These are phyloP conservation scores for Rutidosis leptorrhynchoides DNA, from an alignment of 129 eudicot genomes.

Conservation along the genomic window DNA sequence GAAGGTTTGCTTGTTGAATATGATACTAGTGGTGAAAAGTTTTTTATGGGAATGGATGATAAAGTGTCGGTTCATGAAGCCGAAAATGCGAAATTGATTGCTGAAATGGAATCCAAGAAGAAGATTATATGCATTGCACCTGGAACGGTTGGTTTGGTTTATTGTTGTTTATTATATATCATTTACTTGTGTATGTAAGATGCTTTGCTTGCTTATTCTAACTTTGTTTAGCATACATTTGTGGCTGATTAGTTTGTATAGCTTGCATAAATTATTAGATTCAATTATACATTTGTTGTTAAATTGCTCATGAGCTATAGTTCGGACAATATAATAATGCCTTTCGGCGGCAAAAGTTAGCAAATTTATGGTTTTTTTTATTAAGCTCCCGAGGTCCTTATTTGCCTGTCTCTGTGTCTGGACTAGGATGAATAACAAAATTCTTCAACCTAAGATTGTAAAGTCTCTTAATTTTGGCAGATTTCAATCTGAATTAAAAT, in stretches of 20 bases:
- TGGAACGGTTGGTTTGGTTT: slow-evolving; percentile 36
- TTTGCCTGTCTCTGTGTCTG: not conserved
- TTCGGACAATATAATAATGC: not conserved
- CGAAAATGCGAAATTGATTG: slow-evolving; percentile 62
- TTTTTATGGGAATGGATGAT: slow-evolving; percentile 66
- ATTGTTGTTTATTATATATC: not conserved
- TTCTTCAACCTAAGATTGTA: not conserved
- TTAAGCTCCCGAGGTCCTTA: not conserved
- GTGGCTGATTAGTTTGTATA: not conserved
- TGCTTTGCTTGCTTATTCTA: not conserved
- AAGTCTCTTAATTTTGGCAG: not conserved
- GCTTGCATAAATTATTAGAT: not conserved
- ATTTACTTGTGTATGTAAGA: not conserved
- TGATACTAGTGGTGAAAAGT: slow-evolving; percentile 50
- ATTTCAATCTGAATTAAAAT: not conserved
- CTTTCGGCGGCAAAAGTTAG: not conserved
- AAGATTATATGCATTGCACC: slow-evolving; percentile 70
- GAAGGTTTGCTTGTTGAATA: slow-evolving; percentile 62
- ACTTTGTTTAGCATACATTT: not conserved
- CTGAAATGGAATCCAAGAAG: slow-evolving; percentile 54
- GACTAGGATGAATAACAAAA: not conserved
- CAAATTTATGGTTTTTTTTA: not conserved
- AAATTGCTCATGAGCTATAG: not conserved
- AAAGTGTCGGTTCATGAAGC: slow-evolving; percentile 70
- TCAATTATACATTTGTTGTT: not conserved